phyloP scores from a whole-genome alignment of 2,329 filamentous ascomycete species.

The Fusarium aywerte region DNA sequence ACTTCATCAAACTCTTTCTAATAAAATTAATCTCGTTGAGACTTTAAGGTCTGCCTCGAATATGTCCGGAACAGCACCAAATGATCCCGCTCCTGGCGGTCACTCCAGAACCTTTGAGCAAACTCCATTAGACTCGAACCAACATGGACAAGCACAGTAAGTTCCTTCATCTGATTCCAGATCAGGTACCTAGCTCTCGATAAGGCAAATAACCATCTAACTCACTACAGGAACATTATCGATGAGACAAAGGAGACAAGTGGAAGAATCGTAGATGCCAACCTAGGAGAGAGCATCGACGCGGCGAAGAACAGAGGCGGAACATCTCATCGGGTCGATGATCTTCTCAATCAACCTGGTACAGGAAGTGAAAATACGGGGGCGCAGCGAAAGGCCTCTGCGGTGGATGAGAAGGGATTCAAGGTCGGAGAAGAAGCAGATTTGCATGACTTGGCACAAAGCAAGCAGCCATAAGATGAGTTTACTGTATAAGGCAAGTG shows the following conservation, averaged over 20 bases:
- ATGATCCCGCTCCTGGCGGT: conserved; percentile 6
- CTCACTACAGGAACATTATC: not conserved
- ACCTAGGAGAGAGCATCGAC: conserved; percentile 13
- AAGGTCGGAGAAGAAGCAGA: conserved; percentile 16
- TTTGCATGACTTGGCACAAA: conserved; percentile 6
- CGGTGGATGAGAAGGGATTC: conserved; percentile 5
- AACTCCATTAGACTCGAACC: conserved; percentile 5
- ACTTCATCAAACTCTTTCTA: too few species aligned
- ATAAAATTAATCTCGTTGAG: too few species aligned
- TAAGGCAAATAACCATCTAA: not conserved
- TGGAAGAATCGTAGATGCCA: conserved; percentile 8
- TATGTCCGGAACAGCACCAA: conserved; percentile 27
- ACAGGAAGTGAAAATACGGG: not conserved
- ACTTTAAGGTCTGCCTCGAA: too few species aligned
- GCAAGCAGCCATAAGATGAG: conserved; percentile 8
- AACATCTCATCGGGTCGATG: not conserved
- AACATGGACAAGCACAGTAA: conserved; percentile 25
- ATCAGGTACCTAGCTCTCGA: too few species aligned
- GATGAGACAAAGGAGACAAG: conserved; percentile 17
- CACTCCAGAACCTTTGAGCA: conserved; percentile 4
- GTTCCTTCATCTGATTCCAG: not conserved
- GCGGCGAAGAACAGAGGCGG: not conserved
- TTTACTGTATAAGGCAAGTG: too few species aligned
- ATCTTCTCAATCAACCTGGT: not conserved
- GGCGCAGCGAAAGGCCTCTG: not conserved